These are phyloP conservation scores for Cladobotryum protrusum DNA, from an alignment of 2,329 filamentous ascomycete genomes.

Conservation along the genomic window DNA sequence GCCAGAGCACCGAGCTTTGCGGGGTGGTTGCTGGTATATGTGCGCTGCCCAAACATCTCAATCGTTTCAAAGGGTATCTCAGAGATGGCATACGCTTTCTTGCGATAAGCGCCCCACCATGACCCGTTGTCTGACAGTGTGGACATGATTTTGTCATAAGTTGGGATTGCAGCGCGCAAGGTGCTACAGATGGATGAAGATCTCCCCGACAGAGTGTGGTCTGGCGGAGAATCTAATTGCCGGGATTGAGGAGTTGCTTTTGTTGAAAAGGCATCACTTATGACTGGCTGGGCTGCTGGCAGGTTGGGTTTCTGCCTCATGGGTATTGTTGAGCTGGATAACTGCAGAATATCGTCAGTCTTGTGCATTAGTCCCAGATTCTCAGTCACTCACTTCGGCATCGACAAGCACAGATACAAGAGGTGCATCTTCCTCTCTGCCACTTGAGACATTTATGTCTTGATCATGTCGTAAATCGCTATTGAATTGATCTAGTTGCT, in stretches of 20 bases:
- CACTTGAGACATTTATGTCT: not conserved
- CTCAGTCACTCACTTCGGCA: conserved; percentile 2
- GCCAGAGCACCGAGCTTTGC: conserved; percentile 32
- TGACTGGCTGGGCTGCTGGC: not conserved
- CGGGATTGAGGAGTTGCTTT: not conserved
- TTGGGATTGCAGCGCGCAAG: conserved; percentile 15
- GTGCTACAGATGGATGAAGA: conserved; percentile 9
- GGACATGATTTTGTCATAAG: conserved; percentile 14
- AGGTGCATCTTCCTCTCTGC: not conserved
- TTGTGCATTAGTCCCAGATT: not conserved
- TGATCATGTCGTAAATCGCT: not conserved
- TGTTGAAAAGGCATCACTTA: not conserved
- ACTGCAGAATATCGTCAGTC: not conserved
- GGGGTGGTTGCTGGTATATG: conserved; percentile 30
- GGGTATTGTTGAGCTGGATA: not conserved
- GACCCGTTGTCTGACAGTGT: conserved; percentile 22
- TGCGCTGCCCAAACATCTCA: conserved; percentile 30
- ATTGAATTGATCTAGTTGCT: not conserved
- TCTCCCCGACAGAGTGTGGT: not conserved
- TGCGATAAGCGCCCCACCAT: conserved; percentile 37
- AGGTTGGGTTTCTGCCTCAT: not conserved
- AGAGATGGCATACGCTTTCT: conserved; percentile 33
- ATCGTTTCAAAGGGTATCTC: conserved; percentile 24
- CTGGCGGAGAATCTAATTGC: not conserved
- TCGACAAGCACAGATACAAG: conserved; percentile 6